Conservation (phyloP, 495 filamentous ascomycete species). For the Lasiosphaeria miniovina region DNA sequence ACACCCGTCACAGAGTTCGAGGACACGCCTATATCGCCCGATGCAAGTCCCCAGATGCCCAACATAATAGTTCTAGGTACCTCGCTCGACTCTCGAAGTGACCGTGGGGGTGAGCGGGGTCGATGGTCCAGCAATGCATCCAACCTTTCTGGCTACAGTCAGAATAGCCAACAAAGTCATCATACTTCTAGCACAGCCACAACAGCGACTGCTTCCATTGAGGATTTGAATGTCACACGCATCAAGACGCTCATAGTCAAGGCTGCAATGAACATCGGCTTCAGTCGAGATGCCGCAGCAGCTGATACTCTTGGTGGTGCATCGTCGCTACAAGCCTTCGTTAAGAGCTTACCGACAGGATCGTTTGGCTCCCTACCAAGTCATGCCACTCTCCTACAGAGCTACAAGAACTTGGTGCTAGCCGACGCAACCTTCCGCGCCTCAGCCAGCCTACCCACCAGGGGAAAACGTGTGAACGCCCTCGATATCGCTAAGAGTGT, state of each 20-base stretch:
- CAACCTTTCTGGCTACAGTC: slow-evolving; percentile 69
- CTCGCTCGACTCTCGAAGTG: slow-evolving; percentile 36
- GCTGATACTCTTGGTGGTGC: slow-evolving; percentile 33
- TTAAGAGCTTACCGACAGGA: slow-evolving; percentile 69
- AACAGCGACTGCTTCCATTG: slow-evolving; percentile 54
- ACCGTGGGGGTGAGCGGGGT: slow-evolving; percentile 32
- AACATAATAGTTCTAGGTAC: slow-evolving; percentile 86
- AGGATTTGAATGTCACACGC: slow-evolving; percentile 70
- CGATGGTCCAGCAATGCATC: slow-evolving; percentile 76
- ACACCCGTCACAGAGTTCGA: slow-evolving; percentile 93
- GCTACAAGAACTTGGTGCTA: slow-evolving; percentile 73
- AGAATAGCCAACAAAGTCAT: slow-evolving; percentile 63
- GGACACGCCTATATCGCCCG: slow-evolving; percentile 76
- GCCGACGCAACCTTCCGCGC: slow-evolving; percentile 63
- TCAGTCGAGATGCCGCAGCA: slow-evolving; percentile 46
- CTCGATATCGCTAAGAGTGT: slow-evolving; percentile 73
- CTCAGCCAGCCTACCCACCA: slow-evolving; percentile 49
- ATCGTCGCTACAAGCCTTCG: slow-evolving; percentile 61
- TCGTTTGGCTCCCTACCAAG: slow-evolving; percentile 71
- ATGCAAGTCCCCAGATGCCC: slow-evolving; percentile 67
- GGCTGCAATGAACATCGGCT: slow-evolving; percentile 78
- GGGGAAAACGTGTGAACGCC: slow-evolving; percentile 59
- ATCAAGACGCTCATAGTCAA: slow-evolving; percentile 74
- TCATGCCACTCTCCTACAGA: slow-evolving; percentile 67
- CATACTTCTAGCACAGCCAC: slow-evolving; percentile 73